Conservation (phyloP, 2,329 filamentous ascomycete species). For the Geoglossum cookeanum region DNA sequence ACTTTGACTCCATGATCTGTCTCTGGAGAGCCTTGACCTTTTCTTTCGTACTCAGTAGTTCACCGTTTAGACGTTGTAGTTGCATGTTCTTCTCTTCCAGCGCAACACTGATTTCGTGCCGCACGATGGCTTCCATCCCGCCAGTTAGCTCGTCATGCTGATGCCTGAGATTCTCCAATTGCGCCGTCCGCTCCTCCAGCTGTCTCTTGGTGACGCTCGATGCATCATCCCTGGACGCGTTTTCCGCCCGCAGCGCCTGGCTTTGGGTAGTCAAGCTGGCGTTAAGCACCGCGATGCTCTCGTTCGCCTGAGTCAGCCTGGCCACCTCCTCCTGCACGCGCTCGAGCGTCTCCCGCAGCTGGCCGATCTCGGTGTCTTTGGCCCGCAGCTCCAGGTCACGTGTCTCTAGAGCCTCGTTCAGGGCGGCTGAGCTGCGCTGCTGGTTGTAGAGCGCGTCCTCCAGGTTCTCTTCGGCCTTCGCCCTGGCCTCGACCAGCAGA, state of each 20-base stretch:
- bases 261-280: conserved; percentile 57
- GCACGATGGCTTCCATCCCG: conserved; percentile 42
- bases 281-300: conserved; percentile 59
- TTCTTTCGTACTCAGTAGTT: conserved; percentile 53
- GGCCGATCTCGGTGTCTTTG: conserved; percentile 71
- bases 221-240: conserved; percentile 32
- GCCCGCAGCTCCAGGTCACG: conserved; percentile 55
- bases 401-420: conserved; percentile 36
- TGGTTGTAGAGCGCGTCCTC: conserved; percentile 34
- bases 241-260: conserved; percentile 46
- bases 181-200: conserved; percentile 39
- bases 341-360: conserved; percentile 58
- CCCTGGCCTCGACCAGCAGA: conserved; percentile 51
- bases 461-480: conserved; percentile 46
- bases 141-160: conserved; percentile 43
- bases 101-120: conserved; percentile 40
- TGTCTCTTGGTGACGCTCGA: conserved; percentile 45
- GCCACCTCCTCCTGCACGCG: conserved; percentile 67
- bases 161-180: conserved; percentile 48
- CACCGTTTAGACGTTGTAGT: conserved; percentile 55
- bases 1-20: conserved; percentile 35
- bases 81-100: conserved; percentile 71
- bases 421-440: conserved; percentile 29
- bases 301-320: conserved; percentile 66
- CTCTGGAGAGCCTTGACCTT: conserved; percentile 40